These are phyloP conservation scores for Aegilops tauschii DNA, from an alignment of 176 grass and related monocot species.

Conservation along the genomic window DNA sequence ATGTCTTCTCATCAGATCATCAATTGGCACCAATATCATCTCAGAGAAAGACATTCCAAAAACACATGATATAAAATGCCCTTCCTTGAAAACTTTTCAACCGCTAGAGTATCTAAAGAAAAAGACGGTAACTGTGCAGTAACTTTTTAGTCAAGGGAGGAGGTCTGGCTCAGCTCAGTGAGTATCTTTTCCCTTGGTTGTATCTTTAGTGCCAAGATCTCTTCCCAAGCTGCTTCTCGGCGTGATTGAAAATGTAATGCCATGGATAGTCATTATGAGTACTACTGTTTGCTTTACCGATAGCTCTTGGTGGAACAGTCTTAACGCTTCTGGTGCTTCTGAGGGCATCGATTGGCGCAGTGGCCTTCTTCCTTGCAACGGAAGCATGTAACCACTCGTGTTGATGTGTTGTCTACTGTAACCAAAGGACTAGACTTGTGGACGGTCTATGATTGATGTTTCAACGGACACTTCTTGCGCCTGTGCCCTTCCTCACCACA, in stretches of 20 bases:
- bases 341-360: background rate
- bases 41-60: background rate
- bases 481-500: background rate
- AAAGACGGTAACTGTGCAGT: background rate
- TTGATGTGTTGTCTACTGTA: background rate
- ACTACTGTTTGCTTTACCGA: background rate
- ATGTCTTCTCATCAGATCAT: background rate
- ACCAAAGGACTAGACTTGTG: background rate
- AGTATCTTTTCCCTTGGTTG: background rate
- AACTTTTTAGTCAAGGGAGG: conserved; percentile 8
- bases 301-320: background rate
- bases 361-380: background rate
- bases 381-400: background rate
- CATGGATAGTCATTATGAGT: background rate
- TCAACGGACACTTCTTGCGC: background rate
- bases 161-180: background rate
- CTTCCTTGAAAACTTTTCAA: background rate
- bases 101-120: background rate
- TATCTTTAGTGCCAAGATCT: background rate
- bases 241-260: background rate
- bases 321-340: background rate
- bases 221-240: background rate
- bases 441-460: background rate
- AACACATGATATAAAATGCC: background rate
- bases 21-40: background rate